These are phyloP conservation scores for Pichia kudriavzevii DNA, from an alignment of 1,139 yeast species.

Conservation along the genomic window DNA sequence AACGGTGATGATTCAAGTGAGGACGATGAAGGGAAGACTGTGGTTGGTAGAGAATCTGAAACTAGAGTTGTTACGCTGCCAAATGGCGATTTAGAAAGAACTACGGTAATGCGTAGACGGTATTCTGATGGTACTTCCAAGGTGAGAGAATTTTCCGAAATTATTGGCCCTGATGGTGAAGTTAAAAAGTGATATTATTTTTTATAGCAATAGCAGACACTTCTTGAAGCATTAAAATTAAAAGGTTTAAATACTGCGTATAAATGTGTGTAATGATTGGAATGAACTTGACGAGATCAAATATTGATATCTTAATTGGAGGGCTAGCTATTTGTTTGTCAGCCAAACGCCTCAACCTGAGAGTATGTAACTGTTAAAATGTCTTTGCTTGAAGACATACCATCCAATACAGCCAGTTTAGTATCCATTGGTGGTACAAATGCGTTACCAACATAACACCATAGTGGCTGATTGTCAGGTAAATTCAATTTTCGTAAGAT, in stretches of 20 bases:
- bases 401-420: not conserved
- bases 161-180: conserved; percentile 17
- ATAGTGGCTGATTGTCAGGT: conserved; percentile 12
- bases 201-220: too few relatives aligned
- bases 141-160: conserved; percentile 33
- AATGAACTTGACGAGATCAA: not conserved
- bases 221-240: too few relatives aligned
- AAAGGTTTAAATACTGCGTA: too few relatives aligned
- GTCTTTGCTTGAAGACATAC: conserved; percentile 3
- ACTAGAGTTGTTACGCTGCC: conserved; percentile 9
- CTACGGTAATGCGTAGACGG: conserved; percentile 44
- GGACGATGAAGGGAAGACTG: conserved; percentile 43
- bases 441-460: conserved; percentile 49
- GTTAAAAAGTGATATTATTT: conserved; percentile 4
- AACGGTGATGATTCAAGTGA: not conserved
- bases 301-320: too few relatives aligned
- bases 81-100: conserved; percentile 50
- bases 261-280: not conserved
- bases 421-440: conserved; percentile 43
- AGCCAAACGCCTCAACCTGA: conserved; percentile 16
- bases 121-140: conserved; percentile 61
- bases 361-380: conserved; percentile 13
- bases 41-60: conserved; percentile 22
- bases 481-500: not conserved
- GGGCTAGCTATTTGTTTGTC: too few relatives aligned